Evolutionary conservation across 2,329 filamentous ascomycete genomes (phyloP), one percentile per base, ranked within the genome.

Genomic region (Penicillium occitanis): DNA sequence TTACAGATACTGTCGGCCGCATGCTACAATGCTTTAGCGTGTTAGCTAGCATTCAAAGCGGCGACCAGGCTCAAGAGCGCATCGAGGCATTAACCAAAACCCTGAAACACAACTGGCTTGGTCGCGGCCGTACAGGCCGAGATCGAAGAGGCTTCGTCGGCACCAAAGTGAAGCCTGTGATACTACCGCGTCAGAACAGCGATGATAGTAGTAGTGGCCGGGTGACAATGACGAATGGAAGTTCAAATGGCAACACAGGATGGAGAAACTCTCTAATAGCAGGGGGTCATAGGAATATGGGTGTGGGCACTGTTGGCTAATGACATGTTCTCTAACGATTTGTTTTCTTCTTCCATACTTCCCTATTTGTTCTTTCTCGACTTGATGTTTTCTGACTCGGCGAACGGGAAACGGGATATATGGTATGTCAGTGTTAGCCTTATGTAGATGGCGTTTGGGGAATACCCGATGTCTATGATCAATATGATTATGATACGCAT

Each of bases 21-120:
- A 96, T 99, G 92, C 83, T 99, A 69, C 95, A 99, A 81, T 99
- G 95, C 77, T 90, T 98, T 78, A 94, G 90, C 75, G 93, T 99
- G 7, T 83, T 99, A 25, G 91, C 92, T 2, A 89, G 89, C 68
- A 86, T 96, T 13, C 90, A 87, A 73, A 87, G 84, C 0, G 86
- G 86, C 10, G 92, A 96, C 69, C 88, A 90, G 44, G 85, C 87
- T 1, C 91, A 94, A 74, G 86, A 85, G 65, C 92, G 90, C 78
- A 90, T 98, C 73, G 90, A 94, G 68, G 87, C 93, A 73, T 81
- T 99, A 68, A 92, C 90, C 66, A 90, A 92, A 74, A 88, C 95
- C 71, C 82, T 99, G 68, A 99, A 98, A 80, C 88, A 97, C 73
- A 99, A 99, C 77, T 99, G 95, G 95, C 85, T 99, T 1, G 94